A percentile compares a stretch with the other conserved stretches of the same genome.
Conservation (phyloP, 2,329 filamentous ascomycete genomes). For the Arthrinium phaeospermum region DNA sequence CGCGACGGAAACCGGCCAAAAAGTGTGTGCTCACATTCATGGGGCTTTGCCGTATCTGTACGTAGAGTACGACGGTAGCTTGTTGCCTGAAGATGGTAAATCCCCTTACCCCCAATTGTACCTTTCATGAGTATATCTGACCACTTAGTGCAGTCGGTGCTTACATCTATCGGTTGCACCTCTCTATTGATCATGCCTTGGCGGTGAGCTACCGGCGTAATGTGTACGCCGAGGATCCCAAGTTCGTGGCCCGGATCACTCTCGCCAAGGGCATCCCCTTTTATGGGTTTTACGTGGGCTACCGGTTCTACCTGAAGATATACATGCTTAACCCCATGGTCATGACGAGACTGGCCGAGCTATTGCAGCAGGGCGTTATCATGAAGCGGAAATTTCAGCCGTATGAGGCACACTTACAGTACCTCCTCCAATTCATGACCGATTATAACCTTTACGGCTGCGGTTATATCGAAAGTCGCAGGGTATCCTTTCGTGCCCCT, state of each 20-base stretch:
- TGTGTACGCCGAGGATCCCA: slow-evolving; percentile 67
- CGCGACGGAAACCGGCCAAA: slow-evolving; percentile 91
- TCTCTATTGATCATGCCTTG: slow-evolving; percentile 89
- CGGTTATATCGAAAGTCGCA: slow-evolving; percentile 77
- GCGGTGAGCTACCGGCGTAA: slow-evolving; percentile 84
- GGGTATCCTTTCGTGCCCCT: slow-evolving; percentile 75
- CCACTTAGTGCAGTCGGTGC: slow-evolving; percentile 62
- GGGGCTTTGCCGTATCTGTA: slow-evolving; percentile 97
- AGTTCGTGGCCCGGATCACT: slow-evolving; percentile 87
- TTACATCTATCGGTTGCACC: slow-evolving; percentile 79
- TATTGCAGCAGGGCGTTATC: slow-evolving; percentile 86
- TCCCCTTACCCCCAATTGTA: not conserved
- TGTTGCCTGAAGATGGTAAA: slow-evolving; percentile 70
- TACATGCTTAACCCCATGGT: slow-evolving; percentile 89
- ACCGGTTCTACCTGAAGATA: slow-evolving; percentile 89
- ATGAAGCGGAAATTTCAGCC: slow-evolving; percentile 86
- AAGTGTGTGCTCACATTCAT: slow-evolving; percentile 94
- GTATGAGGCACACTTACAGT: slow-evolving; percentile 93
- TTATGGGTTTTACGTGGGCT: slow-evolving; percentile 94
- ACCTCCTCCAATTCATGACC: slow-evolving; percentile 94
- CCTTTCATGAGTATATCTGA: not conserved
- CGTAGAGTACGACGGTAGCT: slow-evolving; percentile 77
- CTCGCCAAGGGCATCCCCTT: slow-evolving; percentile 93
- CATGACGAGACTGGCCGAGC: slow-evolving; percentile 85
- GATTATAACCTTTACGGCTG: slow-evolving; percentile 98